These are phyloP conservation scores for Microdochium bolleyi DNA, from an alignment of 2,329 filamentous ascomycete species.

Conservation along the genomic window DNA sequence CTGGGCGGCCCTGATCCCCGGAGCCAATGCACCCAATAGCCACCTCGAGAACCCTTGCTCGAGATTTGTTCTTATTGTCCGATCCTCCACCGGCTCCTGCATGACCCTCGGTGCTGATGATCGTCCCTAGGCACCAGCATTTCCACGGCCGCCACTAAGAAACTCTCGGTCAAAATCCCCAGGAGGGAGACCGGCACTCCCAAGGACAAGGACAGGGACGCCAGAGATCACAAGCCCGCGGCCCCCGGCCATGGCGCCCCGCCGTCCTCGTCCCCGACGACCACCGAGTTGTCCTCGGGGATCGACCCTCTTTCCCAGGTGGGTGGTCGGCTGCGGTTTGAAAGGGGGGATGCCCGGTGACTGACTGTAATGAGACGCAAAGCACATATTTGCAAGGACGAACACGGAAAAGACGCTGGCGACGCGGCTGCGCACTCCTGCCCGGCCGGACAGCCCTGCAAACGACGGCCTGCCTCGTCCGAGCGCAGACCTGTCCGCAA, in stretches of 20 bases:
- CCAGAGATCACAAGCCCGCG: background rate
- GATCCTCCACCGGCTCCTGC: too few species aligned
- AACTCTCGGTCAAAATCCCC: background rate
- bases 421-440: slow-evolving; percentile 42
- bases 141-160: background rate
- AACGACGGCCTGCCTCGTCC: slow-evolving; percentile 29
- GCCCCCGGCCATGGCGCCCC: background rate
- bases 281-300: slow-evolving; percentile 21
- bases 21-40: too few species aligned
- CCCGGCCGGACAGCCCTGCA: slow-evolving; percentile 42
- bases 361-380: background rate
- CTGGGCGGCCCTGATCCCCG: too few species aligned
- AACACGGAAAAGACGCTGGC: slow-evolving; percentile 22
- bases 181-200: background rate
- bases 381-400: slow-evolving; percentile 38
- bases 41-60: too few species aligned
- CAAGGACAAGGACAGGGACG: background rate
- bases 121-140: background rate
- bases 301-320: slow-evolving; percentile 65
- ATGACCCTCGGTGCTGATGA: background rate
- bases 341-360: background rate
- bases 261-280: background rate
- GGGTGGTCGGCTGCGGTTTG: background rate
- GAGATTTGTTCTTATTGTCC: too few species aligned
- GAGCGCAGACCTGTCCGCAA: slow-evolving; percentile 32